Percentiles rank a stretch among this genome's conserved stretches.
phyloP scores from a whole-genome alignment of 345 rosid genomes.

The Camelina neglecta region DNA sequence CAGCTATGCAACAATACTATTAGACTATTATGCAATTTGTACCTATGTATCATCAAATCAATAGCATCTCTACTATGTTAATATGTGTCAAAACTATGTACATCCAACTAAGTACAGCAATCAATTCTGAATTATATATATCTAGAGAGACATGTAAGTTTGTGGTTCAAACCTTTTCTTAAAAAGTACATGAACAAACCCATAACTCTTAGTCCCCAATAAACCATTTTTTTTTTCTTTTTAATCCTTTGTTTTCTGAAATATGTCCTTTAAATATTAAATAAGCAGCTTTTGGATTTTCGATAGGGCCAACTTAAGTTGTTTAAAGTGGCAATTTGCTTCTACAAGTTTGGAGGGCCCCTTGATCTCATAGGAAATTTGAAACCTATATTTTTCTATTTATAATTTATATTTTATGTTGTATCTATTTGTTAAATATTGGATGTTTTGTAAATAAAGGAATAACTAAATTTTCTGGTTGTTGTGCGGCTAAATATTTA shows the following conservation, averaged over 20 bases:
- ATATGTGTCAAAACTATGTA: not conserved
- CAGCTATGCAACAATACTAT: not conserved
- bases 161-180: slow-evolving; percentile 25
- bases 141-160: slow-evolving; percentile 1
- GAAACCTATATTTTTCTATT: slow-evolving; percentile 24
- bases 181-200: slow-evolving; percentile 29
- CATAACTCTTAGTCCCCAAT: slow-evolving; percentile 13
- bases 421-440: too few species aligned
- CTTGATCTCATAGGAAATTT: slow-evolving; percentile 33
- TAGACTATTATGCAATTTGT: not conserved
- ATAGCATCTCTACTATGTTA: not conserved
- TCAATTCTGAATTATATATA: slow-evolving; percentile 10
- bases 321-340: slow-evolving; percentile 41
- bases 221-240: too few species aligned
- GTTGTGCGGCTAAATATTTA: too few species aligned
- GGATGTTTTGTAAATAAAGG: too few species aligned
- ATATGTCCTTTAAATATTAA: not conserved
- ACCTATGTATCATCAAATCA: not conserved
- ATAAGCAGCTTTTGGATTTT: slow-evolving; percentile 40
- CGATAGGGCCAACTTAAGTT: slow-evolving; percentile 34
- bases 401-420: too few species aligned
- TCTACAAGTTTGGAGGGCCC: slow-evolving; percentile 37
- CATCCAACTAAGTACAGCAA: not conserved
- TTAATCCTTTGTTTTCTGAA: not conserved
- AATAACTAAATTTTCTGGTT: too few species aligned